Base-by-base conservation (phyloP, 176 grass and related monocot species). In the Carex parvula region DNA sequence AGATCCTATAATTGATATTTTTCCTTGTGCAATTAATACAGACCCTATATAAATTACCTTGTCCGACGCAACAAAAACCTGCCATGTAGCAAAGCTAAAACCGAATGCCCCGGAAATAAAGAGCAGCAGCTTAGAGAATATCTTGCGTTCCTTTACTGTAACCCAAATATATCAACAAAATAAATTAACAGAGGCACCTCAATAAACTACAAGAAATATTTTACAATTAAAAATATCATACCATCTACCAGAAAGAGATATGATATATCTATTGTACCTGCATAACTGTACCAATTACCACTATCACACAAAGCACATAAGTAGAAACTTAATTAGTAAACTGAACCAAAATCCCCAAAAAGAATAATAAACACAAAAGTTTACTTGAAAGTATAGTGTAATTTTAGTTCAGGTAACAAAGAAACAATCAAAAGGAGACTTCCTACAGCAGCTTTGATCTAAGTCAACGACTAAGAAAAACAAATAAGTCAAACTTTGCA, bases 51-150 rank as follows among this genome's bases (percentile, higher is more conserved):
- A 14, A 24, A 61, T 73, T 65, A 99, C 93, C 93, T 94, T 95
- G 35, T 94, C 96, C 0, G 0, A 3, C 32, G 0, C 32, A 32
- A 32, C 32, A 2, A 3, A 32, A 32, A 32, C 0, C 70, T 96
- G 97, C 97, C 93, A 96, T 87, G 93, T 94, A 56, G 91, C 97
- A 61, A 99, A 91, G 58, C 93, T 88, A 86, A 99, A 96, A 57
- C 88, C 89, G 87, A 99, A 94, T 74, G 88, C 93, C 64, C 93
- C 97, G 29, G 97, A 93, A 16, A 92, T 86, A 86, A 94, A 99
- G 76, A 99, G 91, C 76, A 99, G 88, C 61, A 92, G 70, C 66
- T 99, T 99, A 33, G 90, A 89, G 81, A 87, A 93, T 85, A 64
- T 65, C 12, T 91, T 81, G 10, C 86, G 90, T 80, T 93, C 84